Conservation (phyloP, 768 basidiomycete genomes). For the Mycena rosella region DNA sequence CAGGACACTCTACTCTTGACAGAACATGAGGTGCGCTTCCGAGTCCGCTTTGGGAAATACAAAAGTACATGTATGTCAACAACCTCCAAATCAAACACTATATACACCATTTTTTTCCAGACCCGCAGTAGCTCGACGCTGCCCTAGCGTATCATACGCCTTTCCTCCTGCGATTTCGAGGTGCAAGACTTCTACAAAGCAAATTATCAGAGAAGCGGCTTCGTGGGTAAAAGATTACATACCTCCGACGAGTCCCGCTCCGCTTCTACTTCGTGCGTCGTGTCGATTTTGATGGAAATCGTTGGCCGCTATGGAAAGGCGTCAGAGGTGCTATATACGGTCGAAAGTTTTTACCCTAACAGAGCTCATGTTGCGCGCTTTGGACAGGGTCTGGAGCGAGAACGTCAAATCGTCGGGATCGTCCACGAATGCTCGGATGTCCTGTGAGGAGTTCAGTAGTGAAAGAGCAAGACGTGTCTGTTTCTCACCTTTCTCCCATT, state of each 20-base stretch:
- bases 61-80: not conserved
- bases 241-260: conserved; percentile 47
- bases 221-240: conserved; percentile 5
- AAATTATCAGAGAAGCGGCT: conserved; percentile 1
- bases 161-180: conserved; percentile 30
- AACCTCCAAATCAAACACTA: conserved; percentile 20
- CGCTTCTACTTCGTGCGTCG: conserved; percentile 63
- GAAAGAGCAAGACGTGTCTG: not conserved
- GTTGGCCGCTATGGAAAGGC: conserved; percentile 53
- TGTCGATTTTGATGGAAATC: conserved; percentile 76
- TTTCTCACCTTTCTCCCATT: conserved; percentile 53
- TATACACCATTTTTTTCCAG: not conserved
- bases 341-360: conserved; percentile 41
- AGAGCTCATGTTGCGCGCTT: conserved; percentile 51
- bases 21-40: conserved; percentile 1
- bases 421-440: conserved; percentile 58
- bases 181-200: conserved; percentile 31
- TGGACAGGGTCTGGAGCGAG: conserved; percentile 59
- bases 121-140: not conserved
- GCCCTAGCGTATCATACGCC: conserved; percentile 21
- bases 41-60: conserved; percentile 17
- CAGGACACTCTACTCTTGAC: conserved; percentile 7
- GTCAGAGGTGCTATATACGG: conserved; percentile 26
- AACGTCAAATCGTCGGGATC: conserved; percentile 61
- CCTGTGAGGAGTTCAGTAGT: conserved; percentile 36